A percentile compares a stretch with the other conserved stretches of the same genome.
Evolutionary conservation across 805 yeast species (phyloP).

Genomic region (Kazachstania martiniae): DNA sequence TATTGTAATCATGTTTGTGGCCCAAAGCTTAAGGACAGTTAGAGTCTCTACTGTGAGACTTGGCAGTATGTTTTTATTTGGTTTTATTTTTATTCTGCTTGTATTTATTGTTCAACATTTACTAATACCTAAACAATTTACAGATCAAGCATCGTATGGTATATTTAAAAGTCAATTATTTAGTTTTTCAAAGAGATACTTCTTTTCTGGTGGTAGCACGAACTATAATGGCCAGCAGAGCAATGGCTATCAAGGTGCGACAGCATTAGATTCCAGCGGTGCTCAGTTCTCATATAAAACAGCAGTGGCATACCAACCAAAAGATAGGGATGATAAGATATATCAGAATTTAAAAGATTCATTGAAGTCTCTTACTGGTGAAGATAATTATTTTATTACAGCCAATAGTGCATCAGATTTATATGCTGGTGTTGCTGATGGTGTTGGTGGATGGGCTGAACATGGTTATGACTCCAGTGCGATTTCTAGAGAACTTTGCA

Average conservation of each 20-base stretch:
- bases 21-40: conserved; percentile 8
- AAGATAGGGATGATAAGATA: conserved; percentile 47
- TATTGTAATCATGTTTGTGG: conserved; percentile 8
- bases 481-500: conserved; percentile 70
- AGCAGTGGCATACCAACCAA: conserved; percentile 67
- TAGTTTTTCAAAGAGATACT: conserved; percentile 10
- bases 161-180: conserved; percentile 4
- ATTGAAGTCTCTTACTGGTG: conserved; percentile 58
- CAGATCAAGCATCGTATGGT: conserved; percentile 3
- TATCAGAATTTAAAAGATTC: conserved; percentile 27
- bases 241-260: conserved; percentile 1
- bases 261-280: conserved; percentile 6
- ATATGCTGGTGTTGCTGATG: conserved; percentile 83
- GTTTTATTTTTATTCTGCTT: conserved; percentile 6
- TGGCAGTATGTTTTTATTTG: conserved; percentile 16
- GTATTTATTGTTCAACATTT: conserved; percentile 8
- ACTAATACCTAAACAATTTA: conserved; percentile 15
- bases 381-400: conserved; percentile 58
- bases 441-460: conserved; percentile 96
- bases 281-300: conserved; percentile 36
- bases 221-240: not conserved
- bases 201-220: conserved; percentile 9
- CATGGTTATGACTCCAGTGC: conserved; percentile 86
- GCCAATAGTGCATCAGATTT: conserved; percentile 21
- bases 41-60: conserved; percentile 6